phyloP scores from a whole-genome alignment of 331 rosid genomes.

The Telfairia occidentalis region DNA sequence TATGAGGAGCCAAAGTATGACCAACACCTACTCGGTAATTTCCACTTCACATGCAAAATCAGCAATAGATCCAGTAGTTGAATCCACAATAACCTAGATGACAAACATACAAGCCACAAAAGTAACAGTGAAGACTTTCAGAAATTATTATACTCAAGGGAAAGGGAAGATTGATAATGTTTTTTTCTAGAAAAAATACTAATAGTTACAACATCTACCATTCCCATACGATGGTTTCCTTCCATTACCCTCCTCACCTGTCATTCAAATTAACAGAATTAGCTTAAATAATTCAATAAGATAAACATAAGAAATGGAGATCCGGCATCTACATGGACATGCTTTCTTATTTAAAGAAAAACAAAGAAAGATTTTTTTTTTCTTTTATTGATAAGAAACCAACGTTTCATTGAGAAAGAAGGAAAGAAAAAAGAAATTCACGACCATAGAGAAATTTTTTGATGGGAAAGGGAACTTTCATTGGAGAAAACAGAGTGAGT shows the following conservation, averaged over 20 bases:
- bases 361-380: too few species aligned
- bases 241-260: constrained; percentile 98
- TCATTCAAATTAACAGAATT: constrained; percentile 12
- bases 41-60: constrained; percentile 97
- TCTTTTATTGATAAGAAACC: too few species aligned
- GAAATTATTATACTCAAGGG: constrained; percentile 19
- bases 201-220: constrained; percentile 49
- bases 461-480: background rate
- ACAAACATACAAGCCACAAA: constrained; percentile 24
- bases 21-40: constrained; percentile 83
- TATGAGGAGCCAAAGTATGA: constrained; percentile 1
- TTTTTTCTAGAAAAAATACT: constrained; percentile 17
- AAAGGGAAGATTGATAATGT: background rate
- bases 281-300: background rate
- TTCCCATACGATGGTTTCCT: constrained; percentile 99
- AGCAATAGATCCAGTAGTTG: constrained; percentile 71
- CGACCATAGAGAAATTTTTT: background rate
- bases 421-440: background rate
- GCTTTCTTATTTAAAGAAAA: background rate
- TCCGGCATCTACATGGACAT: background rate
- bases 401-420: too few species aligned
- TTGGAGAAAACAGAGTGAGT: background rate
- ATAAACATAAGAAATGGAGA: background rate
- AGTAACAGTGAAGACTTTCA: constrained; percentile 13
- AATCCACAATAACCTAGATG: constrained; percentile 62